Evolutionary conservation across 139 green algal species (phyloP), one percentile per base, ranked within the genome.

Genomic region (Chlorella sp.): DNA sequence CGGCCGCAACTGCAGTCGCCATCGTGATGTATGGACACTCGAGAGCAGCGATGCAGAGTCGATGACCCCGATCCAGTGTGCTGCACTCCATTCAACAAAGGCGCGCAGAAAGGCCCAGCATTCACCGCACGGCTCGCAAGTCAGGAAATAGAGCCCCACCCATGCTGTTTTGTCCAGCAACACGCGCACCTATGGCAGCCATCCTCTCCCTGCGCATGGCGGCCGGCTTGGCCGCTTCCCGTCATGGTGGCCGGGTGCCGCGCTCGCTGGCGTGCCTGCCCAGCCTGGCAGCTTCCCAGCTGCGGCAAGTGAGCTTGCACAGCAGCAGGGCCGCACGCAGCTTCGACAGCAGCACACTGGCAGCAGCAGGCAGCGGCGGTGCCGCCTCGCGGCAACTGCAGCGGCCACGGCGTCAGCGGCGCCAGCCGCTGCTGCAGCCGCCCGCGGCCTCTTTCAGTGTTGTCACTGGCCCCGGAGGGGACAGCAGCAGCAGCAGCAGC

Each of bases 391-490:
- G 71, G 71, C 68, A 79, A 79, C 73, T 9, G 11, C 48, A 32
- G 48, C 39, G 40, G 39, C 39, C 34, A 40, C 78, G 37, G 39
- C 48, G 48, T 9, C 39, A 36, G 28, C 78, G 39, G 9, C 3
- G 32, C 11, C 2, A 16, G 2, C 19, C 78, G 22, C 78, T 37
- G 78, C 78, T 83, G 61, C 26, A 24, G n/a, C 19, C 64, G n/a
- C 83, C 68, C 18, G 83, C 68, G n/a, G 84, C 84, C 68, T 88
- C 84, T 5, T 88, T 81, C 68, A 88, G 66, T 40, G 68, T 88
- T 12, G 39, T 88, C 39, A 81, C 34, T 1, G 84, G 53, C 12
- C 19, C 22, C 48, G 18, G 32, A 30, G 30, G 80, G 9, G 32
- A 57, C 15, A 37, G 26, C 15, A 68, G 39, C 39, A 30, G 39